Percentiles rank a stretch among this genome's conserved stretches.
Evolutionary conservation across 1,284 basidiomycete genomes (phyloP).

Genomic region (Microbotryomycetes sp.): DNA sequence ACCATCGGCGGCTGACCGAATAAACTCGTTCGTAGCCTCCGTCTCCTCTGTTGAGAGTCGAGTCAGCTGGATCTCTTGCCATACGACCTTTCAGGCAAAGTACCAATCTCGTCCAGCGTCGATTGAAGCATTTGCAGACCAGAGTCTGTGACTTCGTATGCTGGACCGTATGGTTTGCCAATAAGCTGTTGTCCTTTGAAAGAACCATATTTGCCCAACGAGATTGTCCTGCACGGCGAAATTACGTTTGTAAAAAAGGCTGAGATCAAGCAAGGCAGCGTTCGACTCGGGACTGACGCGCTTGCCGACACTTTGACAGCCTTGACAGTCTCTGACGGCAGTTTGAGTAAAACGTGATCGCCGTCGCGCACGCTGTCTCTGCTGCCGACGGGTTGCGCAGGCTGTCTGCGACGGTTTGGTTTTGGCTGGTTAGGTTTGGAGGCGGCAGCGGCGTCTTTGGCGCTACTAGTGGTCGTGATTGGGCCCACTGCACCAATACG

Average conservation of each 20-base stretch:
- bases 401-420: no score
- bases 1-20: slow-evolving; percentile 64
- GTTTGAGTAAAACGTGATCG: slow-evolving; percentile 56
- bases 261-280: neutral
- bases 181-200: slow-evolving; percentile 63
- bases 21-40: slow-evolving; percentile 77
- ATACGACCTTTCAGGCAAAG: neutral
- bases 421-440: neutral
- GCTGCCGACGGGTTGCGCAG: neutral
- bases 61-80: no score
- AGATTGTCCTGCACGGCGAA: slow-evolving; percentile 49
- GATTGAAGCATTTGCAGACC: slow-evolving; percentile 5
- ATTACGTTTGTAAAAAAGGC: neutral
- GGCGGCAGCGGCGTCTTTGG: neutral
- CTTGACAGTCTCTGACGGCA: slow-evolving; percentile 63
- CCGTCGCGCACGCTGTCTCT: slow-evolving; percentile 49
- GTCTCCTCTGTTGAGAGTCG: slow-evolving; percentile 73
- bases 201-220: slow-evolving; percentile 64
- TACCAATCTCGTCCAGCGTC: slow-evolving; percentile 30
- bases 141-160: slow-evolving; percentile 58
- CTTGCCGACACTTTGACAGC: slow-evolving; percentile 53
- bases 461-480: neutral
- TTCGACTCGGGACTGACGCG: slow-evolving; percentile 35
- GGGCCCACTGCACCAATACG: no score
- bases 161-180: slow-evolving; percentile 63